phyloP scores from a whole-genome alignment of 306 rosid genomes.

The Geum urbanum region DNA sequence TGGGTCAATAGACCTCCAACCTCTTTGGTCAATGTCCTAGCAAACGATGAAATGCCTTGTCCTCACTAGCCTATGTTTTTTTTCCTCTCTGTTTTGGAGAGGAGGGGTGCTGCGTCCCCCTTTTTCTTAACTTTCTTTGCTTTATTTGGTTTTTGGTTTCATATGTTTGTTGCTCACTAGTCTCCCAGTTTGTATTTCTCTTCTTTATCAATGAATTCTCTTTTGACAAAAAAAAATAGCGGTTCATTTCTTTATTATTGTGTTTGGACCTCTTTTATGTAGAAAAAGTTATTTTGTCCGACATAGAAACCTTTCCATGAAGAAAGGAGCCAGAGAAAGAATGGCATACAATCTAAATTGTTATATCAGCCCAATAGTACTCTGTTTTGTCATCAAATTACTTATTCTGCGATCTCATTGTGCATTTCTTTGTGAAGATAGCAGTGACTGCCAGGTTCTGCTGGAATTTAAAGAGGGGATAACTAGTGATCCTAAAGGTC shows the following conservation, averaged over 20 bases:
- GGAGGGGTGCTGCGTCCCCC: too few relatives aligned
- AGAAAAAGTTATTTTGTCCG: not conserved
- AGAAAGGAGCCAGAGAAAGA: not conserved
- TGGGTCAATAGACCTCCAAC: too few relatives aligned
- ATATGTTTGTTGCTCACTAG: too few relatives aligned
- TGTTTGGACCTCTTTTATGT: not conserved
- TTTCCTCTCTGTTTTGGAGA: too few relatives aligned
- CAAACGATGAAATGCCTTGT: too few relatives aligned
- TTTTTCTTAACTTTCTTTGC: too few relatives aligned
- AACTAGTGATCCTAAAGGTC: constrained; percentile 14
- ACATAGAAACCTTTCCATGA: not conserved
- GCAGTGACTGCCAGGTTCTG: constrained; percentile 17
- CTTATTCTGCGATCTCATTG: constrained; percentile 6
- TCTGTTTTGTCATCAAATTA: not conserved
- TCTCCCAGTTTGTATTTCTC: too few relatives aligned
- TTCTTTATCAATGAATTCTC: too few relatives aligned
- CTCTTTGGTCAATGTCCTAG: too few relatives aligned
- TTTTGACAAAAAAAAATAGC: too few relatives aligned
- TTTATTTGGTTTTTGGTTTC: too few relatives aligned
- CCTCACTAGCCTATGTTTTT: too few relatives aligned
- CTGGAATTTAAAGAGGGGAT: constrained; percentile 23
- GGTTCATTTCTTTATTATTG: not conserved
- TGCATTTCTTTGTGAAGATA: constrained; percentile 18
- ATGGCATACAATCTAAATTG: constrained; percentile 1
- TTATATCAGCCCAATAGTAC: not conserved